Conservation (phyloP, 2,329 filamentous ascomycete genomes). For the Nigrospora oryzae region DNA sequence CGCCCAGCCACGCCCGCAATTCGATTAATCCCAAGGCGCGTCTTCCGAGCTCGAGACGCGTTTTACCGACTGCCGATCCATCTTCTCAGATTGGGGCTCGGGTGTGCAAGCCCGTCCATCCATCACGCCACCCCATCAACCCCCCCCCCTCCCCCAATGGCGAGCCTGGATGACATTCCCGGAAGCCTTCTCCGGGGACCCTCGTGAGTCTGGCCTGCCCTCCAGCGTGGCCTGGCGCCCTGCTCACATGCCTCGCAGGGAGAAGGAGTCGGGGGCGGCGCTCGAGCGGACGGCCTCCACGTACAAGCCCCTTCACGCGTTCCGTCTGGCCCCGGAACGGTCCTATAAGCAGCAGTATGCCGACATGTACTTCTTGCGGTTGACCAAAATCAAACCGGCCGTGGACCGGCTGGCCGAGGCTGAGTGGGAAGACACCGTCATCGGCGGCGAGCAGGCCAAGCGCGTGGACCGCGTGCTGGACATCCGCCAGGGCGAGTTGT, state of each 20-base stretch:
- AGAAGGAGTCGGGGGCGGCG: conserved; percentile 25
- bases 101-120: no score
- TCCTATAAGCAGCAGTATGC: conserved; percentile 94
- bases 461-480: conserved; percentile 85
- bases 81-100: no score
- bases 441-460: conserved; percentile 67
- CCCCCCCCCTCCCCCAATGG: conserved; percentile 22
- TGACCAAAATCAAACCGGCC: conserved; percentile 77
- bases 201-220: conserved; percentile 28
- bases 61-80: no score
- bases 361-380: conserved; percentile 93
- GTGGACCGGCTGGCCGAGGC: conserved; percentile 67
- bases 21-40: no score
- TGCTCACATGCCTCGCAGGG: conserved; percentile 14
- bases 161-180: conserved; percentile 31
- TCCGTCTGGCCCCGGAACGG: conserved; percentile 58
- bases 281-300: conserved; percentile 43
- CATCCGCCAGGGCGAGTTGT: conserved; percentile 89
- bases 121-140: no score
- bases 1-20: no score
- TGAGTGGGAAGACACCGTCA: conserved; percentile 70
- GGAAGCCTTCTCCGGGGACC: conserved; percentile 38
- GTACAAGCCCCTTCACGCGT: conserved; percentile 72
- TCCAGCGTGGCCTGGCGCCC: not conserved
- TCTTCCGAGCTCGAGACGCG: no score